Evolutionary conservation across 2,329 filamentous ascomycete species (phyloP).

Genomic region (Arachnomyces sp.): DNA sequence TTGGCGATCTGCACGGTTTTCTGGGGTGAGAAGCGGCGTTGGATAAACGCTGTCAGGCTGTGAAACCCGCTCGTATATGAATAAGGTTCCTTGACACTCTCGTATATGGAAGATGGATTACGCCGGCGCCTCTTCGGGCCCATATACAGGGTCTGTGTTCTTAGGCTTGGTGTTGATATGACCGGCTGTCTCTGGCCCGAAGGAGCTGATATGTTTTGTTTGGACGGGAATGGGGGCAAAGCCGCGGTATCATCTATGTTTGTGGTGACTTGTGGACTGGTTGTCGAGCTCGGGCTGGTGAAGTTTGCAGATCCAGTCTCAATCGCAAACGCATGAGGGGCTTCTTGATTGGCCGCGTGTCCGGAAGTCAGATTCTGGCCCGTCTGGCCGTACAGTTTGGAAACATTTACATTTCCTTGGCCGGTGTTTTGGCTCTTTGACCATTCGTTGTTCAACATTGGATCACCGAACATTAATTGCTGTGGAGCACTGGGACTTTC

Average conservation of each 20-base stretch:
- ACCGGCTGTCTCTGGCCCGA: slow-evolving; percentile 28
- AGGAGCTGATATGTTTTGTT: slow-evolving; percentile 19
- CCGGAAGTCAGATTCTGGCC: slow-evolving; percentile 29
- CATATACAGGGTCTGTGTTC: slow-evolving; percentile 31
- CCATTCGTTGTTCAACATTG: slow-evolving; percentile 40
- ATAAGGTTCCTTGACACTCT: slow-evolving; percentile 83
- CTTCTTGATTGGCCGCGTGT: slow-evolving; percentile 37
- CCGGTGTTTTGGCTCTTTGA: slow-evolving; percentile 29
- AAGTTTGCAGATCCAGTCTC: slow-evolving; percentile 50
- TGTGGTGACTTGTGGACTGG: slow-evolving; percentile 43
- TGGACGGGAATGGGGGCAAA: slow-evolving; percentile 5
- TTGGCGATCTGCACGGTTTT: slow-evolving; percentile 79
- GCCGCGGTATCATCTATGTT: slow-evolving; percentile 5
- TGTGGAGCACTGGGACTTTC: slow-evolving; percentile 38
- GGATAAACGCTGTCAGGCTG: slow-evolving; percentile 70
- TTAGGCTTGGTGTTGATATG: slow-evolving; percentile 38
- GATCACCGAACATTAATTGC: slow-evolving; percentile 40
- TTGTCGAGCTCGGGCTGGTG: slow-evolving; percentile 51
- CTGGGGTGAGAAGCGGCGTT: slow-evolving; percentile 67
- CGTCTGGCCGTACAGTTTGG: slow-evolving; percentile 28
- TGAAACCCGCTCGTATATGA: slow-evolving; percentile 88
- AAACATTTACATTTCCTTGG: slow-evolving; percentile 25
- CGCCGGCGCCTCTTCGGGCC: slow-evolving; percentile 46
- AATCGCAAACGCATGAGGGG: slow-evolving; percentile 54
- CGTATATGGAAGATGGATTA: slow-evolving; percentile 80